Base-by-base conservation (phyloP, 345 rosid genomes). In the Salix exigua region DNA sequence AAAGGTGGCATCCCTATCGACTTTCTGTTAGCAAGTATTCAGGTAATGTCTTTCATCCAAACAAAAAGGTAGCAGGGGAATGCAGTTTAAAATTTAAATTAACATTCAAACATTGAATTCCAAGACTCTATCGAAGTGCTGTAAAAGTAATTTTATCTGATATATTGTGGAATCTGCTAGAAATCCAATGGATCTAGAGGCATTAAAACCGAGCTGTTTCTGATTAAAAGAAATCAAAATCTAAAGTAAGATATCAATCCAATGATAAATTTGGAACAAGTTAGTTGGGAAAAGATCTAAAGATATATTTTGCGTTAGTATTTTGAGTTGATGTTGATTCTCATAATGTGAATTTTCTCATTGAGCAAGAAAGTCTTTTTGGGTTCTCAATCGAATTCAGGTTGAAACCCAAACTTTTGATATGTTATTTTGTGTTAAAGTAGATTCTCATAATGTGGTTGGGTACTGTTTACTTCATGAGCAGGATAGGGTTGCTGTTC, bases 401-500 rank as follows among this genome's bases (percentile, higher is more conserved):
- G 50, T 13, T 14, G 50, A 46, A 46, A 14, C 50, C 17, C 17
- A 46, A 14, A 0, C 10, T 50, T 75, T 66, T 9, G 30, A 10
- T 10, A 40, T 37, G 2, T 60, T 71, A 33, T 74, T 69, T 68
- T 50, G 37, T 72, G 35, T 48, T 72, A 64, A 53, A 70, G 23
- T 51, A 70, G 74, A 69, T 70, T 51, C 74, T 74, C 51, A 73
- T 69, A 35, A 61, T 68, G 2, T 73, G 77, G 19, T 38, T 74
- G 62, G 21, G 68, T 70, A 46, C 71, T 71, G 40, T 83, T 80
- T 82, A 73, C 75, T 53, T 66, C 83, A 87, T 91, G 90, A 84
- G 85, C 96, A 84, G 82, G 86, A 85, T 75, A 94, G 85, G 79
- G 91, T 85, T 82, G 82, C 83, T 71, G 82, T 89, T 87, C 99